Evolutionary conservation across 352 stramenopile species (phyloP), one percentile per base, ranked within the genome.

Genomic region (Phytopythium montanum): DNA sequence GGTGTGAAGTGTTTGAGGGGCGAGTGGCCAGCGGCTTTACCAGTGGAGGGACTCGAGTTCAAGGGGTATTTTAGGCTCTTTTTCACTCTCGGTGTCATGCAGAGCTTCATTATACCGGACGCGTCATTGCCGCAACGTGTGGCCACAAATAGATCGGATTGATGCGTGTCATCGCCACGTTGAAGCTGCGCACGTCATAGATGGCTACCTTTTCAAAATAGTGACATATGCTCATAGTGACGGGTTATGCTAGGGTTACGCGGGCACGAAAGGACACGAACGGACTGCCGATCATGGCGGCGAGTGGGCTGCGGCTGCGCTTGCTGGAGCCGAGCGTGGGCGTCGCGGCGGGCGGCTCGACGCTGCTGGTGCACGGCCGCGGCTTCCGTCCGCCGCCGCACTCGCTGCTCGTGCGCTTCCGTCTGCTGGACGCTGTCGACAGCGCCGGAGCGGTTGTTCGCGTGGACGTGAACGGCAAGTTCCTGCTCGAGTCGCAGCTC

Each of bases 341-440:
- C 52, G 75, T 74, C 33, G 65, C 81, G 34, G 61, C 67, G 19
- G 81, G 81, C 29, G 79, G 79, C 38, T 75, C 77, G 19, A 74
- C 65, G 48, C 18, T 91, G n/a, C 23, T 85, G 7, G 59, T 91
- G 29, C 77, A 91, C 51, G 79, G 81, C 56, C 75, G 61, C 3
- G 79, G 79, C 31, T 91, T 91, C 69, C 73, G 74, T 4, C 68
- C 81, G 31, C 56, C 54, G 29, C 81, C 78, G 50, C 81, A 90
- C 65, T 86, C 81, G 52, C 72, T 90, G 51, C 64, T 72, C n/a
- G 78, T 90, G 49, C 76, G 78, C 33, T 85, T 88, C 56, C 70
- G 66, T 13, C 56, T 87, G 48, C 21, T 46, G 5, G 12, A 19
- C 21, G 23, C 56, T 16, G 39, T 48, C 6, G 12, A 62, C 14